Evolutionary conservation across 441 rosid genomes (phyloP).

Genomic region (Breynia disticha): DNA sequence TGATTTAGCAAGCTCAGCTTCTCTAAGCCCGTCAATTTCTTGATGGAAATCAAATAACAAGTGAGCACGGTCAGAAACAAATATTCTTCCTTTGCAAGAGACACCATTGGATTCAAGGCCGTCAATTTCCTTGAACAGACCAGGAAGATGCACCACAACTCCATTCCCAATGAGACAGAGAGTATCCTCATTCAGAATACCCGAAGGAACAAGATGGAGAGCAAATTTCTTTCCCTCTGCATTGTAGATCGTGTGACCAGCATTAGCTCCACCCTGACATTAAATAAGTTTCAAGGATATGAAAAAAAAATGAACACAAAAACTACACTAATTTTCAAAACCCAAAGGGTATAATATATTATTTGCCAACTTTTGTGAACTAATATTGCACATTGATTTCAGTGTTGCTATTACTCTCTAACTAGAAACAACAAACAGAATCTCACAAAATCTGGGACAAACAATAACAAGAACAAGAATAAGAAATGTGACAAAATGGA

Average conservation of each 20-base stretch:
- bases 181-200: slow-evolving; percentile 78
- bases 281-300: slow-evolving; percentile 3
- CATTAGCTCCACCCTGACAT: slow-evolving; percentile 92
- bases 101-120: slow-evolving; percentile 76
- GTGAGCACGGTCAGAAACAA: slow-evolving; percentile 94
- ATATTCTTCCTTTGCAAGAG: slow-evolving; percentile 73
- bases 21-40: slow-evolving; percentile 75
- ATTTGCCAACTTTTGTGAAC: too few species aligned
- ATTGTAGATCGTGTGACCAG: slow-evolving; percentile 98
- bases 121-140: slow-evolving; percentile 77
- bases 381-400: too few species aligned
- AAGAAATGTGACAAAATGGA: too few species aligned
- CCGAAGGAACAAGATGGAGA: slow-evolving; percentile 92
- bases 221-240: slow-evolving; percentile 91
- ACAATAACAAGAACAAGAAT: too few species aligned
- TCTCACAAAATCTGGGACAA: too few species aligned
- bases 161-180: slow-evolving; percentile 91
- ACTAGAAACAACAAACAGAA: too few species aligned
- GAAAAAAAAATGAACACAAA: background rate
- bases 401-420: too few species aligned
- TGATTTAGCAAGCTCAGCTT: slow-evolving; percentile 80
- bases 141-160: slow-evolving; percentile 86
- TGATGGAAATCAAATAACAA: slow-evolving; percentile 88
- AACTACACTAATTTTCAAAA: background rate
- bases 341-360: background rate